phyloP scores from a whole-genome alignment of 345 rosid genomes.

The Triadica sebifera region DNA sequence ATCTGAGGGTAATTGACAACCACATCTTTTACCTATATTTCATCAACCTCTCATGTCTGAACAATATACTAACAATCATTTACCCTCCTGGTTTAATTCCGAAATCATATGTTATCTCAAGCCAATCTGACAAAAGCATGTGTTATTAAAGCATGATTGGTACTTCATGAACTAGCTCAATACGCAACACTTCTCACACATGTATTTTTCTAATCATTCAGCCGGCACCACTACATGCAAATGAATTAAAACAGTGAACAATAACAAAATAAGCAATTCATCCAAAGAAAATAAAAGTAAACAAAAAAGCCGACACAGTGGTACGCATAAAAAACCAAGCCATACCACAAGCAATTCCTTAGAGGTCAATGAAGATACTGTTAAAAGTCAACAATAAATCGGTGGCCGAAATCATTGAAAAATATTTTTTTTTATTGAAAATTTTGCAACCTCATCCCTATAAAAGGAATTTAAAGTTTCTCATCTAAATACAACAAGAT shows the following conservation, averaged over 20 bases:
- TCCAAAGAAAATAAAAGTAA: background rate
- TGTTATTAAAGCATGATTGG: constrained; percentile 1
- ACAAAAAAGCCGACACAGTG: constrained; percentile 16
- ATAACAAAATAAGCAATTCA: no score
- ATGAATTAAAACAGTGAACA: background rate
- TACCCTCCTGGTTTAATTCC: background rate
- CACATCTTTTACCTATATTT: background rate
- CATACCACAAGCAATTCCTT: background rate
- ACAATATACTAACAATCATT: constrained; percentile 5
- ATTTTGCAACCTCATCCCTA: no score
- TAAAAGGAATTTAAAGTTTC: no score
- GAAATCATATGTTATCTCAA: background rate
- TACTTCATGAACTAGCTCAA: background rate
- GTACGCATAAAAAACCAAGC: background rate
- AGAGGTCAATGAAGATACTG: no score
- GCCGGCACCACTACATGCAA: constrained; percentile 12
- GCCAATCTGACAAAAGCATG: constrained; percentile 13
- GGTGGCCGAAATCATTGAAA: no score
- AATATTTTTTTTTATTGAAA: no score
- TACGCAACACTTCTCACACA: background rate
- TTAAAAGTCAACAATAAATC: no score
- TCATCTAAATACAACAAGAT: no score
- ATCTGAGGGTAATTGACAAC: background rate
- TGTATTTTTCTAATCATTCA: constrained; percentile 3
- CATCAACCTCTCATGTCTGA: constrained; percentile 5